Conservation (phyloP, 805 yeast species). For the Clavispora fructus region DNA sequence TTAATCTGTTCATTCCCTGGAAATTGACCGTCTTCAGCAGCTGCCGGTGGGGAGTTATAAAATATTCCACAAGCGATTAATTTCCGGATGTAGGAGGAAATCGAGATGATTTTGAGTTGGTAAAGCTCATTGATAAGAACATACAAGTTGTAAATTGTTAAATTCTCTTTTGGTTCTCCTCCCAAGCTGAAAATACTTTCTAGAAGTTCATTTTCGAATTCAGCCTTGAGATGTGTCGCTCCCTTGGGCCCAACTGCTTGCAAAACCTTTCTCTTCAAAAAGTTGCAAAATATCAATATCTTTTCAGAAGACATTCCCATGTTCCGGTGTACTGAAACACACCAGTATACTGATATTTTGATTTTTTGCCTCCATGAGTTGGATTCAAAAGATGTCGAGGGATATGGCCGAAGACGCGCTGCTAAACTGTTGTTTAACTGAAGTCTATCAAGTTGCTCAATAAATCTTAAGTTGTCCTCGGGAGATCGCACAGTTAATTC, state of each 20-base stretch:
- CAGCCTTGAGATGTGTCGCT: constrained; percentile 31
- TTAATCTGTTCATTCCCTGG: constrained; percentile 15
- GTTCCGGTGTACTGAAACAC: constrained; percentile 34
- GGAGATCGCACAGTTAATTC: constrained; percentile 18
- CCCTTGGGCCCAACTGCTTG: constrained; percentile 16
- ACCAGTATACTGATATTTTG: constrained; percentile 35
- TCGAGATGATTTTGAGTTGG: constrained; percentile 45
- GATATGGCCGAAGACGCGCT: constrained; percentile 19
- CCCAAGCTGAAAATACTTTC: constrained; percentile 34
- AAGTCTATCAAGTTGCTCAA: constrained; percentile 32
- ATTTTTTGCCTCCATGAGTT: constrained; percentile 31
- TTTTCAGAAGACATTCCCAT: constrained; percentile 24
- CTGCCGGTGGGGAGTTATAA: constrained; percentile 44
- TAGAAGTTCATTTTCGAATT: constrained; percentile 37
- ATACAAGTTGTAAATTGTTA: constrained; percentile 26
- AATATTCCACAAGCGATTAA: constrained; percentile 84
- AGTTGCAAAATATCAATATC: constrained; percentile 37
- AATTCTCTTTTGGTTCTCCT: constrained; percentile 7
- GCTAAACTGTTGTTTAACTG: constrained; percentile 27
- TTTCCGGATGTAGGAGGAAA: constrained; percentile 68
- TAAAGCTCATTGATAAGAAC: constrained; percentile 50
- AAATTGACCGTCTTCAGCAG: constrained; percentile 4
- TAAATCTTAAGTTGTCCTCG: constrained; percentile 28
- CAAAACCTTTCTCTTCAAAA: constrained; percentile 38
- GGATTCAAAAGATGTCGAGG: constrained; percentile 4